Base-by-base conservation (phyloP, 208 protist genomes). In the Herpetomonas samuelpessoai region DNA sequence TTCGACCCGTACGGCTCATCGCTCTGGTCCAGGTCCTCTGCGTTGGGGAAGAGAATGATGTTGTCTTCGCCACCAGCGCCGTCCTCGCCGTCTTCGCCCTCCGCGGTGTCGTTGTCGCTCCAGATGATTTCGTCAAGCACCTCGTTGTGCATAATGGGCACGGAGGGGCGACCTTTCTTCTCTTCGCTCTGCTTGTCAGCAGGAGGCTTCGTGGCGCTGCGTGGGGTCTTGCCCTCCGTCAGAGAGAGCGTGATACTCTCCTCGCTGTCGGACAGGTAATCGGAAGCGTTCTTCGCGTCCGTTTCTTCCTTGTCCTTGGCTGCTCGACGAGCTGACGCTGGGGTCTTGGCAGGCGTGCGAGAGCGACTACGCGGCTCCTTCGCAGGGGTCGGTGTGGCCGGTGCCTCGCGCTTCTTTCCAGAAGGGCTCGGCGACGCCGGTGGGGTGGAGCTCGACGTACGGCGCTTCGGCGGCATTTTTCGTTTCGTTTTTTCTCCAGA, bases 31-130 rank as follows among this genome's bases (percentile, higher is more conserved):
- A 96, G 69, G 3, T 91, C 83, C 49, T 92, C 77, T 9, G 90
- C 82, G 68, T 92, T 68, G 14, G 86, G 90, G 73, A 96, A 93
- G 14, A 93, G 71, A 59, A 93, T 81, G 24, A 91, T 52, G 6
- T 87, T 78, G 38, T 74, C 47, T 0, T 57, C 50, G 29, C 72
- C 66, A 27, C 66, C 63, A 14, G 39, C 70, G 21, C 67, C 57
- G 25, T 55, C 63, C 28, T 38, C 58, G 19, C 47, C 71, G 31
- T 76, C 62, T 10, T 71, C 59, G 30, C 59, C 48, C 35, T 64
- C 64, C 18, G 22, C 71, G 14, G 49, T 67, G 47, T 81, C 81
- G 52, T 53, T 60, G 52, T 90, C 87, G 50, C 68, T 83, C 86
- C 86, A 88, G 35, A 88, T 81, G n/a, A 90, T 73, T 56, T 92